Conservation (phyloP, 495 filamentous ascomycete species). For the Xylaria flabelliformis region DNA sequence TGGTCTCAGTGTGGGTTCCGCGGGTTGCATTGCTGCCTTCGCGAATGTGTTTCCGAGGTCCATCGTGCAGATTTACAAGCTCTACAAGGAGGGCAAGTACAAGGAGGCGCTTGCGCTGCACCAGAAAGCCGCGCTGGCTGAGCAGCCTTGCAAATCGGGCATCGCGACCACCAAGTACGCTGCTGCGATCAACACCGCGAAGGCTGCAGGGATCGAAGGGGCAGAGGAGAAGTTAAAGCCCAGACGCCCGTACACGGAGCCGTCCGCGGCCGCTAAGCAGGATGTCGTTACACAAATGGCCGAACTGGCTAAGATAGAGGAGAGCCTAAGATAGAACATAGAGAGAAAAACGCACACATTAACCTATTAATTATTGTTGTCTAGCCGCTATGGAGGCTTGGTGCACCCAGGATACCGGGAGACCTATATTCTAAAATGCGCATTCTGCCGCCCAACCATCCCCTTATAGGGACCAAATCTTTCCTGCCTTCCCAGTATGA, state of each 20-base stretch:
- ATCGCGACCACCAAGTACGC: slow-evolving; percentile 72
- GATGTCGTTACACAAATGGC: slow-evolving; percentile 57
- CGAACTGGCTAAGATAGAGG: slow-evolving; percentile 57
- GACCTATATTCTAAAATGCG: slow-evolving; percentile 2
- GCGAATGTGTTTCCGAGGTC: slow-evolving; percentile 69
- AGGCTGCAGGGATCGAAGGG: slow-evolving; percentile 61
- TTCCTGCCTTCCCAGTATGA: neutral
- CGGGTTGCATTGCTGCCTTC: slow-evolving; percentile 71
- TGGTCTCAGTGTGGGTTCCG: slow-evolving; percentile 63
- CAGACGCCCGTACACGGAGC: slow-evolving; percentile 63
- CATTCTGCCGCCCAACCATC: neutral
- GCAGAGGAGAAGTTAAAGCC: slow-evolving; percentile 62
- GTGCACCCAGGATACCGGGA: neutral
- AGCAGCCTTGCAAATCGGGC: slow-evolving; percentile 64
- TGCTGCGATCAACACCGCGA: slow-evolving; percentile 60
- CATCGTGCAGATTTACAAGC: slow-evolving; percentile 58
- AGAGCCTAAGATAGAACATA: slow-evolving; percentile 31
- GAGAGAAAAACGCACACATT: neutral
- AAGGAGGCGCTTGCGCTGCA: slow-evolving; percentile 64
- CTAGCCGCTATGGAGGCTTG: neutral
- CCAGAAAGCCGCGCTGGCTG: slow-evolving; percentile 53
- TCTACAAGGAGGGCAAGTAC: slow-evolving; percentile 56
- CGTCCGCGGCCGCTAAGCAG: slow-evolving; percentile 55
- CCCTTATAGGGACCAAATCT: neutral
- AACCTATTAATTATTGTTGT: slow-evolving; percentile 8